These are phyloP conservation scores for Dothistroma pini DNA, from an alignment of 2,329 filamentous ascomycete genomes.

Conservation along the genomic window DNA sequence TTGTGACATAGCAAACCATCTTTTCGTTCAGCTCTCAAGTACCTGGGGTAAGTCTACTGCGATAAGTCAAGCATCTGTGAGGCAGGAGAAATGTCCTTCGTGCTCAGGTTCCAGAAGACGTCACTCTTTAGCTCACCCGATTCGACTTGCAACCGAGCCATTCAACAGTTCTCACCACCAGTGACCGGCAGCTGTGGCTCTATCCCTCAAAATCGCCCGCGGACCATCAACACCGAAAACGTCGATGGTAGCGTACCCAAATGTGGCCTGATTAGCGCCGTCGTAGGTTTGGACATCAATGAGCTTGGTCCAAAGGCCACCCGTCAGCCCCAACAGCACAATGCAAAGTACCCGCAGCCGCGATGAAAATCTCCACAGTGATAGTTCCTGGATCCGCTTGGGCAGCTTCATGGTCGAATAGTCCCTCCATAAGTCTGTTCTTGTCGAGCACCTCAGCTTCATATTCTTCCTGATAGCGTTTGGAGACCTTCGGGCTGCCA, in stretches of 20 bases:
- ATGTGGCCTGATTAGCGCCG: background rate
- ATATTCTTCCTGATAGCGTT: background rate
- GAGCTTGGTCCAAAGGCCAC: background rate
- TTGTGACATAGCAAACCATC: too few species aligned
- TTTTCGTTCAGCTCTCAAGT: too few species aligned
- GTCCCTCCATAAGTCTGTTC: background rate
- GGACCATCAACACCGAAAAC: background rate
- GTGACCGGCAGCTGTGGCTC: background rate
- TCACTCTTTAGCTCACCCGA: too few species aligned
- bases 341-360: background rate
- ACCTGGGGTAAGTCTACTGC: too few species aligned
- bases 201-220: background rate
- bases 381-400: too few species aligned
- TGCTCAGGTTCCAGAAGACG: too few species aligned
- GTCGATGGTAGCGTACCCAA: background rate
- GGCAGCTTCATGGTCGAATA: background rate
- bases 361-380: too few species aligned
- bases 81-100: too few species aligned
- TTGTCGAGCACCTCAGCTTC: background rate
- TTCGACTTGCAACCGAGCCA: background rate
- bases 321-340: background rate
- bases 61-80: too few species aligned
- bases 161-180: background rate
- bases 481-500: background rate
- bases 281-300: background rate